These are phyloP conservation scores for Galeopsis tetrahit DNA, from an alignment of 257 asterid species.

Conservation along the genomic window DNA sequence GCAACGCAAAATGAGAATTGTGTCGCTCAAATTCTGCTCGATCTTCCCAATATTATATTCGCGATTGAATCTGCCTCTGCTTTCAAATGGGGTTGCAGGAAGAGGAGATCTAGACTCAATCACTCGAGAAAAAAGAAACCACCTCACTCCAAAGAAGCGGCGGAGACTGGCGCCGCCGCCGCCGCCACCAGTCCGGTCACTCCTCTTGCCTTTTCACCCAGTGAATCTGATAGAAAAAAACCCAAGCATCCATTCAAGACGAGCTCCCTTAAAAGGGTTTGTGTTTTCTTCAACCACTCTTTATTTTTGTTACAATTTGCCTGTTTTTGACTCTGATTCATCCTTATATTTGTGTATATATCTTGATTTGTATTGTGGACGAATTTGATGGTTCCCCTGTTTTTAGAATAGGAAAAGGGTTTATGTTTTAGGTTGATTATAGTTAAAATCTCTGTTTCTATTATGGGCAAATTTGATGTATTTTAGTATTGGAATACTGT, in stretches of 20 bases:
- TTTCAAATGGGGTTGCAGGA: constrained; percentile 44
- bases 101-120: constrained; percentile 47
- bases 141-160: constrained; percentile 33
- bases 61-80: constrained; percentile 1
- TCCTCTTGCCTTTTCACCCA: constrained; percentile 55
- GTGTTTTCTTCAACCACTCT: not conserved
- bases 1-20: constrained; percentile 42
- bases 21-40: constrained; percentile 52
- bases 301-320: not conserved
- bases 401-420: not conserved
- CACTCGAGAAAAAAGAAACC: not conserved
- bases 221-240: constrained; percentile 59
- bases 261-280: constrained; percentile 46
- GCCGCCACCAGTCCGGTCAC: constrained; percentile 58
- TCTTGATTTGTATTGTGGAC: too few relatives aligned
- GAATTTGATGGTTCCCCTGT: constrained; percentile 1
- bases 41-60: constrained; percentile 29
- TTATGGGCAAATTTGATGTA: not conserved
- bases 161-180: constrained; percentile 26
- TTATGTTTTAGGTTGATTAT: not conserved
- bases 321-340: not conserved
- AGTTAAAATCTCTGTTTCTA: not conserved
- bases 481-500: not conserved
- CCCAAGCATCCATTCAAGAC: constrained; percentile 31
- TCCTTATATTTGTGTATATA: not conserved